Percentiles rank a stretch among this genome's conserved stretches.
Conservation (phyloP, 768 basidiomycete species). For the Sarcodon sp. region DNA sequence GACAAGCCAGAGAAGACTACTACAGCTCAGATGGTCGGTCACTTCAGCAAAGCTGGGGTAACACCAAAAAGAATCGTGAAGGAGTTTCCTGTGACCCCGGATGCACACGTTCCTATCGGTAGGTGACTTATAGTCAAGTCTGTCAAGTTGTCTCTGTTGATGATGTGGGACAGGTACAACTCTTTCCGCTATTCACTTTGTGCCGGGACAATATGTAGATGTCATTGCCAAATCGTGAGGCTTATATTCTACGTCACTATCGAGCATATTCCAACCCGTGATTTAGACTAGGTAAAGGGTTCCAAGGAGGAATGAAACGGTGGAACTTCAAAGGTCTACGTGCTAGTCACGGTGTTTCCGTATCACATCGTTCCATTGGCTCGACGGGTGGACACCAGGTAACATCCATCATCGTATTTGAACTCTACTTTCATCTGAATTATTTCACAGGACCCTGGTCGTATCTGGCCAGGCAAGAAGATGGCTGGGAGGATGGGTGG, state of each 20-base stretch:
- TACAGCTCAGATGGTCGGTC: conserved; percentile 74
- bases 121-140: conserved; percentile 15
- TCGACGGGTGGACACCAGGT: conserved; percentile 95
- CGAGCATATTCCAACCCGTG: background rate
- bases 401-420: conserved; percentile 8
- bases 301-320: conserved; percentile 93
- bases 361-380: conserved; percentile 87
- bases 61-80: conserved; percentile 72
- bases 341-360: conserved; percentile 92
- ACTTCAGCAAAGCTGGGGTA: conserved; percentile 77
- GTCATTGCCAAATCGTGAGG: conserved; percentile 81
- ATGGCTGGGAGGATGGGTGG: conserved; percentile 95
- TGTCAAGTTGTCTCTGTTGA: background rate
- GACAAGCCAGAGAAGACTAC: conserved; percentile 62
- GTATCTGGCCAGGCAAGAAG: conserved; percentile 95
- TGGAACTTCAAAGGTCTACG: conserved; percentile 87
- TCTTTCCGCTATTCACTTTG: conserved; percentile 86
- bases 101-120: conserved; percentile 88
- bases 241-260: background rate
- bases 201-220: conserved; percentile 94
- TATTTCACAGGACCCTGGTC: conserved; percentile 72
- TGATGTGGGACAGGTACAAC: conserved; percentile 51
- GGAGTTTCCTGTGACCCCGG: conserved; percentile 81
- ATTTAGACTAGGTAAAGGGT: conserved; percentile 88
- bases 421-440: conserved; percentile 1